phyloP scores from a whole-genome alignment of 2,329 filamentous ascomycete genomes.

The Clonostachys byssicola region DNA sequence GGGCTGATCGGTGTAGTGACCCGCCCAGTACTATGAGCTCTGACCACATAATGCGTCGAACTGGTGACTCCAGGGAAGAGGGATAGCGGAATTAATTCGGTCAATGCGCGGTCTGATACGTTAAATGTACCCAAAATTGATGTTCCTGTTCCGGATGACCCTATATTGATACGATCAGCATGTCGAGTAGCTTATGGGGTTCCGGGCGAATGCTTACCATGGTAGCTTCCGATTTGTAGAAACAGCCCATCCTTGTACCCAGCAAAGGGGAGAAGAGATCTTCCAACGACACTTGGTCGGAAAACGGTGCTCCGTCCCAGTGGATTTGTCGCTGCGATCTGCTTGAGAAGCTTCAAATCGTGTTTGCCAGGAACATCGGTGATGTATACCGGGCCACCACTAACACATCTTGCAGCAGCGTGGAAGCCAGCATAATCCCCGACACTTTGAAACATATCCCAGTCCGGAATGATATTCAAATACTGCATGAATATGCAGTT shows the following conservation, averaged over 20 bases:
- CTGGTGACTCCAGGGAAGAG: constrained; percentile 67
- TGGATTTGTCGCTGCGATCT: constrained; percentile 75
- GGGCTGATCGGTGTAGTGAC: constrained; percentile 48
- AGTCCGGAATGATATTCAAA: constrained; percentile 82
- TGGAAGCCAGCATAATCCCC: constrained; percentile 76
- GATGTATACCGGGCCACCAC: constrained; percentile 90
- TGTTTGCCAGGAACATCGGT: constrained; percentile 86
- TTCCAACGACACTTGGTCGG: constrained; percentile 70
- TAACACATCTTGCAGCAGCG: constrained; percentile 83
- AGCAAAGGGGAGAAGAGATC: constrained; percentile 68
- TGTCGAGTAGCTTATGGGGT: not conserved
- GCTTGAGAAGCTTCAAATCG: constrained; percentile 66
- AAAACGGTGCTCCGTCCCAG: constrained; percentile 75
- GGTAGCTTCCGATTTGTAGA: constrained; percentile 75
- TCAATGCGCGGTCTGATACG: constrained; percentile 55
- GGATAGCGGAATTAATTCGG: constrained; percentile 65
- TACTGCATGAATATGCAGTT: constrained; percentile 80
- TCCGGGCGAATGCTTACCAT: constrained; percentile 40
- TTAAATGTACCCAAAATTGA: constrained; percentile 86
- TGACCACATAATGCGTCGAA: constrained; percentile 62
- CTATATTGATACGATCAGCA: constrained; percentile 13
- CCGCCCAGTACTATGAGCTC: constrained; percentile 64
- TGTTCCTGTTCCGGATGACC: constrained; percentile 59
- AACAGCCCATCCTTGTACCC: constrained; percentile 70
- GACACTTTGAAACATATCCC: constrained; percentile 66